These are phyloP conservation scores for Rosa rugosa DNA, from an alignment of 306 rosid genomes.

Conservation along the genomic window DNA sequence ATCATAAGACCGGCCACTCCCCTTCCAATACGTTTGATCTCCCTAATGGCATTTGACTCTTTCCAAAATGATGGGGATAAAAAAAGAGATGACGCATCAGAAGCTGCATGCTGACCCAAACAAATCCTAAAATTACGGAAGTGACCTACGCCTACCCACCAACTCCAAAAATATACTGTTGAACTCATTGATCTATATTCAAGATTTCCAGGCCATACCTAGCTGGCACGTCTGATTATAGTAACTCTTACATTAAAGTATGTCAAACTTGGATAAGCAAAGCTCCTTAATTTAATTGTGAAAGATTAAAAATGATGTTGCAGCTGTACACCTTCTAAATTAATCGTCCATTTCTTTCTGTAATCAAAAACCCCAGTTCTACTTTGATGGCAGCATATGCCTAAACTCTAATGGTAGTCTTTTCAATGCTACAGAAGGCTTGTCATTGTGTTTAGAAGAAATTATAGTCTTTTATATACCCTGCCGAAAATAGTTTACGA, in stretches of 20 bases:
- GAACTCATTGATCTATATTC: neutral
- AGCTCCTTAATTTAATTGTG: neutral
- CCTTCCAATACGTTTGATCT: no score
- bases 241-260: neutral
- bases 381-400: neutral
- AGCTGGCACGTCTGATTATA: neutral
- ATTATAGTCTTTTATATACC: no score
- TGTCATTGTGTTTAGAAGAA: neutral
- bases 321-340: neutral
- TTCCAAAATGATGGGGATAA: neutral
- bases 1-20: no score
- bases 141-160: conserved; percentile 1
- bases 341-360: no score
- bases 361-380: neutral
- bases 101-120: conserved; percentile 40
- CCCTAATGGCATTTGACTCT: conserved; percentile 29
- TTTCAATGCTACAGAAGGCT: neutral
- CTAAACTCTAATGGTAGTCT: neutral
- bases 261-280: neutral
- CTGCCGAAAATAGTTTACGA: no score
- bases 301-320: neutral
- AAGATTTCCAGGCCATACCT: neutral
- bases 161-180: neutral
- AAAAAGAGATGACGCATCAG: conserved; percentile 38
- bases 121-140: neutral